These are phyloP conservation scores for Adansonia madagascariensis DNA, from an alignment of 441 rosid genomes.

Conservation along the genomic window DNA sequence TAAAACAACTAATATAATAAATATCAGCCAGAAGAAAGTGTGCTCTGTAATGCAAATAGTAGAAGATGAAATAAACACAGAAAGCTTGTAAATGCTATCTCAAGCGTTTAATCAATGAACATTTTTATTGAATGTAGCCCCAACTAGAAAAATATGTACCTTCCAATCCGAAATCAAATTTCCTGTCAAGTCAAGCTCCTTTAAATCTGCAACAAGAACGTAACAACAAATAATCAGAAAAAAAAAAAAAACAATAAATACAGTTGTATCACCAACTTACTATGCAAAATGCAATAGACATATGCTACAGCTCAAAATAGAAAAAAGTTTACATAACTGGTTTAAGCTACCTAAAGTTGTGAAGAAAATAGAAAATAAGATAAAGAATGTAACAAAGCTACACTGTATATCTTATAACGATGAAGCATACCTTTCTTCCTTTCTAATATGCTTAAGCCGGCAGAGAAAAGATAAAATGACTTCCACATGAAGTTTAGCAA, in stretches of 20 bases:
- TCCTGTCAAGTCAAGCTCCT: conserved; percentile 89
- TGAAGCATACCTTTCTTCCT: not conserved
- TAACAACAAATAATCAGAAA: conserved; percentile 3
- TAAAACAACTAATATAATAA: not conserved
- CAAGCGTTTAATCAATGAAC: not conserved
- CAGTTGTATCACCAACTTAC: not conserved
- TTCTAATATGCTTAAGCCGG: not conserved
- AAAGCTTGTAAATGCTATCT: not conserved
- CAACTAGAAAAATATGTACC: conserved; percentile 44
- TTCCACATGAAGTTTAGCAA: not conserved
- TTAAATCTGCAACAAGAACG: conserved; percentile 58
- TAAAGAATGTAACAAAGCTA: conserved; percentile 1
- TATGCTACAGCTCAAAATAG: not conserved
- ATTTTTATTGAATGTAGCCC: conserved; percentile 11
- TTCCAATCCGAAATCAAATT: conserved; percentile 88
- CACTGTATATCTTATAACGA: not conserved
- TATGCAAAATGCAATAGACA: conserved; percentile 13
- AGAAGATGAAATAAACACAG: not conserved
- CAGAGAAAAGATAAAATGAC: not conserved
- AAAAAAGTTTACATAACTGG: not conserved
- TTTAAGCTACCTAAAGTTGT: not conserved
- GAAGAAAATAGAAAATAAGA: not conserved
- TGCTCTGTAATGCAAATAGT: not conserved
- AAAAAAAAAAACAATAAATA: conserved; percentile 4
- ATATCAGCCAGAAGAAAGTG: conserved; percentile 12